Evolutionary conservation across 805 yeast species (phyloP).

Genomic region (Maudiozyma turicensis): DNA sequence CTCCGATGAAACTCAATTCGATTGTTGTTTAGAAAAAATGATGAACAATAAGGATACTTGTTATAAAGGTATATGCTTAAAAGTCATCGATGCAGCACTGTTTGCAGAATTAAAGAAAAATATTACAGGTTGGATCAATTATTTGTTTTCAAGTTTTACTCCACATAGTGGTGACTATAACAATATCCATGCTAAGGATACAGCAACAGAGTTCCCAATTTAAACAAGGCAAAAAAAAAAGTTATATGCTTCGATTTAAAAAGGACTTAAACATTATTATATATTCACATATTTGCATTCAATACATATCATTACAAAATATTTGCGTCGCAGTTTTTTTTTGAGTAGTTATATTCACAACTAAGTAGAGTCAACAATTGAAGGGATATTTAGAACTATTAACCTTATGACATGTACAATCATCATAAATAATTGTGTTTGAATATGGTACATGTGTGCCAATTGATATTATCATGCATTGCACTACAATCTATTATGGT

Average conservation of each 20-base stretch:
- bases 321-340: no score
- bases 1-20: conserved; percentile 13
- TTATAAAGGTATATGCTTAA: conserved; percentile 15
- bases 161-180: neutral
- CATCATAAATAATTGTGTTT: no score
- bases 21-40: conserved; percentile 11
- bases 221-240: neutral
- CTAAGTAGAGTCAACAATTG: no score
- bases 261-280: neutral
- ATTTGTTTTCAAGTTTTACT: conserved; percentile 8
- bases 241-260: neutral
- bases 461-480: no score
- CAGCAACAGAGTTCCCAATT: neutral
- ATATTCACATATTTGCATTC: neutral
- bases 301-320: neutral
- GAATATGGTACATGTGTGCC: no score
- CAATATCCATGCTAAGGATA: neutral
- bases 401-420: no score
- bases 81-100: conserved; percentile 7
- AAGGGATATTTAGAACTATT: no score
- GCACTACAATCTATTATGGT: no score
- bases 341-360: no score
- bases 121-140: conserved; percentile 13
- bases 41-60: conserved; percentile 9
- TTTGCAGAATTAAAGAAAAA: conserved; percentile 9